Percentiles rank a stretch among this genome's conserved stretches.
These are phyloP conservation scores for Puccinia horiana DNA, from an alignment of 1,284 basidiomycete genomes.

Conservation along the genomic window DNA sequence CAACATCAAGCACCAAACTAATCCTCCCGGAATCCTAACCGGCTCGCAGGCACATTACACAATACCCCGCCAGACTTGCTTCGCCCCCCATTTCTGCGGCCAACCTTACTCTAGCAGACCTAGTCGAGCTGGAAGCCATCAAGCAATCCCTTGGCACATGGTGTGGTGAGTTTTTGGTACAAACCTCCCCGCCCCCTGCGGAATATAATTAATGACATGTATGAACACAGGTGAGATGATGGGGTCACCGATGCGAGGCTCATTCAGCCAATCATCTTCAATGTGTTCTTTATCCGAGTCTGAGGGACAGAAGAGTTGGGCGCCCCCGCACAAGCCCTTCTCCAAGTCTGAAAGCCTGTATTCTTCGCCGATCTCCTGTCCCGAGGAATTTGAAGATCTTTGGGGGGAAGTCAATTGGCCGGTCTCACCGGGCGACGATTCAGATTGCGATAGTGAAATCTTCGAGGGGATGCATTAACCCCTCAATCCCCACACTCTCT, in stretches of 20 bases:
- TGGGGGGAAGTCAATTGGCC: slow-evolving; percentile 21
- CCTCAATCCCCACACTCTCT: background rate
- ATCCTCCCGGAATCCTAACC: background rate
- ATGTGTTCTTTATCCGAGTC: slow-evolving; percentile 9
- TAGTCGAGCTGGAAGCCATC: slow-evolving; percentile 40
- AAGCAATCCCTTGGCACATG: slow-evolving; percentile 48
- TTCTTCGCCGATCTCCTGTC: background rate
- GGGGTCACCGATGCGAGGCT: slow-evolving; percentile 39
- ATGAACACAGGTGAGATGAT: slow-evolving; percentile 28
- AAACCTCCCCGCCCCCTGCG: background rate
- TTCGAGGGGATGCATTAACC: slow-evolving; percentile 41
- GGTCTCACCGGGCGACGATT: slow-evolving; percentile 1
- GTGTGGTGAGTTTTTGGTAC: slow-evolving; percentile 19
- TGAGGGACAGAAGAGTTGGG: background rate
- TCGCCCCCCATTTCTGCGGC: slow-evolving; percentile 43
- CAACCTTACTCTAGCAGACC: slow-evolving; percentile 39
- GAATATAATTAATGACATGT: background rate
- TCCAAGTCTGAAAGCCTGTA: background rate
- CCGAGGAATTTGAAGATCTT: background rate
- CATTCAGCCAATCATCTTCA: slow-evolving; percentile 27
- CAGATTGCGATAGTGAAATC: slow-evolving; percentile 40
- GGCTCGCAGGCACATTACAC: slow-evolving; percentile 25
- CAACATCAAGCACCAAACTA: background rate
- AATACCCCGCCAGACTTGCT: slow-evolving; percentile 44
- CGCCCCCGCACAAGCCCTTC: background rate